Base-by-base conservation (phyloP, 345 rosid genomes). In the Erodium maritimum region DNA sequence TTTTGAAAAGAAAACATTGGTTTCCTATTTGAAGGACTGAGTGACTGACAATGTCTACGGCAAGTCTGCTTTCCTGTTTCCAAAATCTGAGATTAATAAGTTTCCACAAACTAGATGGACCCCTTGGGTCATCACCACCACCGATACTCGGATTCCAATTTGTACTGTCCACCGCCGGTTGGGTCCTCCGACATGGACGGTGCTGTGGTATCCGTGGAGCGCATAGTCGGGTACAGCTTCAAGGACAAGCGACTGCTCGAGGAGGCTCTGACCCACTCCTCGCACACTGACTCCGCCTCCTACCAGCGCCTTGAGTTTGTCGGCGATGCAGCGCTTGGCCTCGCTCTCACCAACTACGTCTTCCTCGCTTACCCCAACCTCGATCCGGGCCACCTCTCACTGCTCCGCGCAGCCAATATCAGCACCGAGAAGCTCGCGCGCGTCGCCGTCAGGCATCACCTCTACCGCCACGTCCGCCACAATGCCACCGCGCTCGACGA, bases 381-480 rank as follows among this genome's bases (percentile, higher is more conserved):
- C 19, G 85, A 82, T 6, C 87, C 74, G 0, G 87, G 87, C 0
- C 66, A 66, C 54, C 64, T 90, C 29, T 71, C 97, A 33, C 65
- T 58, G 12, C 51, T 90, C 23, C 80, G 94, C 25, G 70, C 94
- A 18, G 87, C 85, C 37, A 87, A 83, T 53, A 67, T 79, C 12
- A 82, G 91, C 33, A 90, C 82, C 2, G 97, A 90, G 81, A 90
- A 87, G 57, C 80, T 90, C 46, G 91, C 97, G 11, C 94, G 94
- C 21, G 85, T 82, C 23, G 80, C 96, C 22, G 58, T 85, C 58
- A 74, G 54, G 12, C 87, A 73, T 20, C 70, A 77, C 0, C 75
- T 91, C 9, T 82, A 78, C 45, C 23, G 21, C 5, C 77, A 70
- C 45, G 59, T 87, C 16, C 68, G 82, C 17, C 85, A 69, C 67